Conservation (phyloP, 352 stramenopile genomes). For the Halophytophthora polymorphica region DNA sequence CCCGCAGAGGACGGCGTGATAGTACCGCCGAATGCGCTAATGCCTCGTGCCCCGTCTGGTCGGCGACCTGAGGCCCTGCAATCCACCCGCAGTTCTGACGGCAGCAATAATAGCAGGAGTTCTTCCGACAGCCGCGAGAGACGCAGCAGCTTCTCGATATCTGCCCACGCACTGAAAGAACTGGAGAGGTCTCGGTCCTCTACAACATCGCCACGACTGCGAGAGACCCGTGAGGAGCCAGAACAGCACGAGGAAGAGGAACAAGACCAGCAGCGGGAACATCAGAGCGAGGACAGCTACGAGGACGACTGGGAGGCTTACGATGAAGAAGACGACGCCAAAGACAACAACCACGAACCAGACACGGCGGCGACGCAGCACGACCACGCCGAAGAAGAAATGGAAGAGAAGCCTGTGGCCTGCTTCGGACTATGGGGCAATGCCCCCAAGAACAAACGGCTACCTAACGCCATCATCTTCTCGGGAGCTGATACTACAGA, state of each 20-base stretch:
- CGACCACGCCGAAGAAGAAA: conserved; percentile 1
- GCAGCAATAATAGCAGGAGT: conserved; percentile 14
- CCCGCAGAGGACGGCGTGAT: conserved; percentile 27
- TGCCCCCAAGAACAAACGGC: conserved; percentile 31
- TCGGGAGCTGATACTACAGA: conserved; percentile 10
- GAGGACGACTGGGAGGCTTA: conserved; percentile 18
- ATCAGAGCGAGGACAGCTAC: conserved; percentile 24
- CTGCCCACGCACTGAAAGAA: conserved; percentile 43
- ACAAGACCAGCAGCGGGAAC: conserved; percentile 16
- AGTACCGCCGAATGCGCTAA: conserved; percentile 36
- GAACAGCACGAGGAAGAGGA: conserved; percentile 17
- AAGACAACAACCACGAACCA: conserved; percentile 4
- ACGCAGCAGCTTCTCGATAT: conserved; percentile 67
- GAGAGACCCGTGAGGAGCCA: conserved; percentile 17
- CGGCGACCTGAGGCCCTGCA: conserved; percentile 24
- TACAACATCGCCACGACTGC: conserved; percentile 14
- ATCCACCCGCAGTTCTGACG: conserved; percentile 20
- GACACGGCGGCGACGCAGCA: background rate
- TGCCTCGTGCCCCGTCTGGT: conserved; percentile 39
- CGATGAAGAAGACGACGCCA: conserved; percentile 16
- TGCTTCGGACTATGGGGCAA: conserved; percentile 65
- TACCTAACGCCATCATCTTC: conserved; percentile 54
- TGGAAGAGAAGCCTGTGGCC: conserved; percentile 32
- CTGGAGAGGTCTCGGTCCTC: conserved; percentile 33
- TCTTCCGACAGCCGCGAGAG: conserved; percentile 28